Conservation (phyloP, 768 basidiomycete genomes). For the Lentinula guzmanii region DNA sequence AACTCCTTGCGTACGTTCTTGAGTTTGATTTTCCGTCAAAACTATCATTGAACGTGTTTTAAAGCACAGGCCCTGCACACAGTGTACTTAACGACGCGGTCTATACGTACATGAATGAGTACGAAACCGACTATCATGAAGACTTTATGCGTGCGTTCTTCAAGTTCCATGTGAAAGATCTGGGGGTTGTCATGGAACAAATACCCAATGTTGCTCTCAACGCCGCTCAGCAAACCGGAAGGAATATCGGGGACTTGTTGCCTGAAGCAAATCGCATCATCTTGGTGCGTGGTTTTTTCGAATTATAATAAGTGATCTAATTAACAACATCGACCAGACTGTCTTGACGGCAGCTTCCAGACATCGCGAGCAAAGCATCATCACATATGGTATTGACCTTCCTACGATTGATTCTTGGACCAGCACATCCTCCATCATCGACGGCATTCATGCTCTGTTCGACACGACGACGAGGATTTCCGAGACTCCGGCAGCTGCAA, state of each 20-base stretch:
- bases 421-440: constrained; percentile 60
- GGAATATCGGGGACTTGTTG: constrained; percentile 39
- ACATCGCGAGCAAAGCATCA: constrained; percentile 65
- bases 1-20: constrained; percentile 49
- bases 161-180: constrained; percentile 55
- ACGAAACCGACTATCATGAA: constrained; percentile 52
- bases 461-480: constrained; percentile 49
- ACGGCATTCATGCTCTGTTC: constrained; percentile 68
- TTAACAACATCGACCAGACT: constrained; percentile 35
- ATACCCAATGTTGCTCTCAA: constrained; percentile 43
- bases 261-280: constrained; percentile 66
- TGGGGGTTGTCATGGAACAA: constrained; percentile 64
- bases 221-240: constrained; percentile 36
- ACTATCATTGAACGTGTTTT: background rate
- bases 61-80: constrained; percentile 48
- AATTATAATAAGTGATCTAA: background rate
- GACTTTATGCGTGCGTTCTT: constrained; percentile 86
- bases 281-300: constrained; percentile 40
- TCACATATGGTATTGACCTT: constrained; percentile 71
- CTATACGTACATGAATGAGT: constrained; percentile 57
- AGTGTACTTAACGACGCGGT: constrained; percentile 70
- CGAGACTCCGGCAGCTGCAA: constrained; percentile 28
- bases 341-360: constrained; percentile 67
- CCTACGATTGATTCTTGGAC: constrained; percentile 83
- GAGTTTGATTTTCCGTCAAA: background rate